Evolutionary conservation across 164 flowering plant genomes (phyloP), one percentile per base, ranked within the genome.

Genomic region (Dillenia turbinata): DNA sequence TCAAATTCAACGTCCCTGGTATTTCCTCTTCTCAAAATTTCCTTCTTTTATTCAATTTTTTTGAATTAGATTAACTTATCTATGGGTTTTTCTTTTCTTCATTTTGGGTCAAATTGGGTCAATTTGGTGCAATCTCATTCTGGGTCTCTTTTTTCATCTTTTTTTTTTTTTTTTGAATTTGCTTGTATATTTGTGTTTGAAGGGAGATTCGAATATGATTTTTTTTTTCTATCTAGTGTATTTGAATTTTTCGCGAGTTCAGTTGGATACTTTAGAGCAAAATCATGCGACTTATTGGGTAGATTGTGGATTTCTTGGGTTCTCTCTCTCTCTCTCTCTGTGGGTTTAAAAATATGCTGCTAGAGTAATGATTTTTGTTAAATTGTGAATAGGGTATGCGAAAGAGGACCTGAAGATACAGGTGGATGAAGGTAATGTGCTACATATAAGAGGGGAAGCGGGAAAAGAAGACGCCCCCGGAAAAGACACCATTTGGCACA

Each of bases 1-100:
- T 79, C 81, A 90, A 86, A 66, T 47, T 90, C 85, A 79, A 90
- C 57, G 87, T 90, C 22, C 97, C 92, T 61, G 95, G 97, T 85
- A 67, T 46, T 2, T 4, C 49, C 40, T 26, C 40, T 26, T 26
- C 40, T 26, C 40, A 26, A 26, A 26, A 26, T 22, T 43, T 7
- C 44, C 17, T 14, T 46, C 57, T 51, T 51, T 51, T 12, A 14
- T 9, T 51, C 9, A 12, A 12, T 12, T 51, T 13, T 13, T 51
- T 2, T 9, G 16, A 17, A 12, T 51, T 51, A 51, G n/a, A 51
- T 51, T 51, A 26, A 26, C 40, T 26, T 2, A 2, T 26, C 40
- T 26, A 1, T 26, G 40, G 40, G 40, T 5, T 26, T 26, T 26
- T 26, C 40, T 26, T 26, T 26, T 26, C 40, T 26, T 26, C 40